Percentiles rank a stretch among this genome's conserved stretches.
These are phyloP conservation scores for Evansstolkia leycettana DNA, from an alignment of 495 filamentous ascomycete species.

Conservation along the genomic window DNA sequence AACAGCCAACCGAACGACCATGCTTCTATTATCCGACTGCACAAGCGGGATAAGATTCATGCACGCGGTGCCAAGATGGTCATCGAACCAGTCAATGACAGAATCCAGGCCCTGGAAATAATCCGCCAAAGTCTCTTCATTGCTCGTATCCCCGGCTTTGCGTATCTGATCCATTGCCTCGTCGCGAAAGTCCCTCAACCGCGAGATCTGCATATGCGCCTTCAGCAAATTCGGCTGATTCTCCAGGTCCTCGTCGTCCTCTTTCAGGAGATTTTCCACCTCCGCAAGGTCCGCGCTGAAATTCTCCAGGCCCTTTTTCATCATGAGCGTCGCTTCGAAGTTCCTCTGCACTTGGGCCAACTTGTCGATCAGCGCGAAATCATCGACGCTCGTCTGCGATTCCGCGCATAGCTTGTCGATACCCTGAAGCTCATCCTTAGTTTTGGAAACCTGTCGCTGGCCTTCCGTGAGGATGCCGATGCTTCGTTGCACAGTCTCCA, in stretches of 20 bases:
- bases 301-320: slow-evolving; percentile 77
- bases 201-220: slow-evolving; percentile 82
- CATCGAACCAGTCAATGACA: slow-evolving; percentile 87
- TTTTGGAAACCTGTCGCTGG: slow-evolving; percentile 72
- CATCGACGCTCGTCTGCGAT: slow-evolving; percentile 87
- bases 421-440: slow-evolving; percentile 96
- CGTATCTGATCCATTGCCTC: slow-evolving; percentile 91
- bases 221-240: slow-evolving; percentile 85
- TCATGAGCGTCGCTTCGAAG: slow-evolving; percentile 80
- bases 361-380: slow-evolving; percentile 93
- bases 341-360: slow-evolving; percentile 90
- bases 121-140: slow-evolving; percentile 70
- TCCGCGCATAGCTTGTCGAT: slow-evolving; percentile 97
- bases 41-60: slow-evolving; percentile 83
- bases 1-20: slow-evolving; percentile 83
- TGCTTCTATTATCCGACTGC: slow-evolving; percentile 67
- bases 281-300: slow-evolving; percentile 65
- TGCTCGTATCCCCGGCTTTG: slow-evolving; percentile 55
- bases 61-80: slow-evolving; percentile 77
- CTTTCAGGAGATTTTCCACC: slow-evolving; percentile 60
- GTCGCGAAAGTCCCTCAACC: slow-evolving; percentile 84
- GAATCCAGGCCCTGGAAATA: slow-evolving; percentile 83
- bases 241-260: slow-evolving; percentile 76
- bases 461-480: slow-evolving; percentile 79
- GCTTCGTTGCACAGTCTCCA: slow-evolving; percentile 82